Evolutionary conservation across 345 rosid genomes (phyloP).

Genomic region (Dimocarpus longan): DNA sequence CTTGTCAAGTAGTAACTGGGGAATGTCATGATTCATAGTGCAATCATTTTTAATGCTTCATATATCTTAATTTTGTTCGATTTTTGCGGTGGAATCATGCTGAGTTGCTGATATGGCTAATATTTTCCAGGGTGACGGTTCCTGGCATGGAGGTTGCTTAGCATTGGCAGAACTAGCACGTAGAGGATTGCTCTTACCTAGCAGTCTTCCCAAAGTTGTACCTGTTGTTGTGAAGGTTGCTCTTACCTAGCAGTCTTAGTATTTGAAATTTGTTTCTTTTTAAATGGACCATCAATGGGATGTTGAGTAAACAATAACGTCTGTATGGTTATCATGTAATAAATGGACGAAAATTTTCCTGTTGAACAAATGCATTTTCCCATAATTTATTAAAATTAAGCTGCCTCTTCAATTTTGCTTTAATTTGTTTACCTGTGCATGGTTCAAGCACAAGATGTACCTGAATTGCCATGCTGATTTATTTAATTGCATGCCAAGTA

Average conservation of each 20-base stretch:
- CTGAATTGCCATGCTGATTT: background rate
- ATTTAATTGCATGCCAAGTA: background rate
- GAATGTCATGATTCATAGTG: background rate
- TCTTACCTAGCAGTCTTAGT: background rate
- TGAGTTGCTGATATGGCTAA: conserved; percentile 30
- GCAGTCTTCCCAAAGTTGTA: conserved; percentile 79
- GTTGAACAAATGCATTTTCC: background rate
- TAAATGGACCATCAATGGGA: background rate
- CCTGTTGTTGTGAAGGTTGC: conserved; percentile 87
- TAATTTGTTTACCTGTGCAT: too few relatives aligned
- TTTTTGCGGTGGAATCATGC: conserved; percentile 21
- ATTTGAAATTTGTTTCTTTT: background rate
- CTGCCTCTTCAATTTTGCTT: background rate
- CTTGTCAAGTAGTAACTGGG: background rate
- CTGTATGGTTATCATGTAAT: background rate
- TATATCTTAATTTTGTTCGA: conserved; percentile 8
- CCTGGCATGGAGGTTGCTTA: conserved; percentile 99
- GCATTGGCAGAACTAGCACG: conserved; percentile 94
- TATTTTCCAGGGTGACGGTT: conserved; percentile 88
- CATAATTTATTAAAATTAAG: background rate
- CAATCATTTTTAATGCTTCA: background rate
- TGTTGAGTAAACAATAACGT: conserved; percentile 6
- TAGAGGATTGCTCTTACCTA: conserved; percentile 92
- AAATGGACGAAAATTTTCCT: background rate
- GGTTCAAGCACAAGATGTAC: background rate